These are phyloP conservation scores for Phaeosphaeriaceae sp. DNA, from an alignment of 2,329 filamentous ascomycete genomes.

Conservation along the genomic window DNA sequence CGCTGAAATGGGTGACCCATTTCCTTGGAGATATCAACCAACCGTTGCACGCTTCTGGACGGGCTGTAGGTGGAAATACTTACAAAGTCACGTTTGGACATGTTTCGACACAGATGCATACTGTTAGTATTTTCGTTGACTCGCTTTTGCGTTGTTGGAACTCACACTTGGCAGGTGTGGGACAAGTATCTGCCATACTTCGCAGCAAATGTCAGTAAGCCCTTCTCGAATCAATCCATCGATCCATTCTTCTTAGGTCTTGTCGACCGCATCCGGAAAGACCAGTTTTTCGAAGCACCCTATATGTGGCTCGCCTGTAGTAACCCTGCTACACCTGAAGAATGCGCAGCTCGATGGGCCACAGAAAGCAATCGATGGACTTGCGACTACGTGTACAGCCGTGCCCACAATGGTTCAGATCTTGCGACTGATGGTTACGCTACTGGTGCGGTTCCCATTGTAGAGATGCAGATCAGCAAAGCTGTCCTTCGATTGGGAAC, in stretches of 20 bases:
- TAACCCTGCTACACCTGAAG: conserved; percentile 37
- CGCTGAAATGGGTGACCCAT: conserved; percentile 52
- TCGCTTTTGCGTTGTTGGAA: neutral
- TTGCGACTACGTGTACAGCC: conserved; percentile 49
- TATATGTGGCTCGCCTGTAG: conserved; percentile 47
- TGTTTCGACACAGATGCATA: conserved; percentile 44
- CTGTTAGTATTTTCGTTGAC: conserved; percentile 30
- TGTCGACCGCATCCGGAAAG: conserved; percentile 43
- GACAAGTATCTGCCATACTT: conserved; percentile 48
- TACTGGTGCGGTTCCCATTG: conserved; percentile 46
- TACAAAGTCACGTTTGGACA: conserved; percentile 47
- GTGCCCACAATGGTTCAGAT: conserved; percentile 39
- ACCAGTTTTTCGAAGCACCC: conserved; percentile 45
- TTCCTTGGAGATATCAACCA: conserved; percentile 52
- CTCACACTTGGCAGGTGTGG: conserved; percentile 44
- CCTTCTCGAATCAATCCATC: conserved; percentile 46
- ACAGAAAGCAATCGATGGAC: conserved; percentile 49
- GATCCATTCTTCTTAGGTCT: conserved; percentile 45
- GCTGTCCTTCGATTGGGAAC: conserved; percentile 47
- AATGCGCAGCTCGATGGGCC: conserved; percentile 48
- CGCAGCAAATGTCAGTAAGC: conserved; percentile 39
- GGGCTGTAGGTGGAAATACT: conserved; percentile 48
- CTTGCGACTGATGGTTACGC: conserved; percentile 48
- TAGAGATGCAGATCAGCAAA: conserved; percentile 52
- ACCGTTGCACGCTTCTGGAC: conserved; percentile 50